Evolutionary conservation across 192 early-diverging fungal genomes (phyloP).

Genomic region (Coemansia reversa): DNA sequence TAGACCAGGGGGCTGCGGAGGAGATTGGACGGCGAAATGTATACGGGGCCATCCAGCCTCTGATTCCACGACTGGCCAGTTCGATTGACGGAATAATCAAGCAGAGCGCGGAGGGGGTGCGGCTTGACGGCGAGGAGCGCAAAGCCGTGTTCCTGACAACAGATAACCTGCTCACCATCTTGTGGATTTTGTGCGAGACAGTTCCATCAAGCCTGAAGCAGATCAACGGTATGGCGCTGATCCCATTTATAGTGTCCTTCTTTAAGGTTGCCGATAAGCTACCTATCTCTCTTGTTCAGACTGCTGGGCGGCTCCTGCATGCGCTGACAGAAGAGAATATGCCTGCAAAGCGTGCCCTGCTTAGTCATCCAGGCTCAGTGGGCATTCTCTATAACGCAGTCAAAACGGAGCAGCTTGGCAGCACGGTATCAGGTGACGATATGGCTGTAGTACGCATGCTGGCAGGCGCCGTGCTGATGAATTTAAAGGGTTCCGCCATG

Average conservation of each 20-base stretch:
- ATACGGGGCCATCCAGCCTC: constrained; percentile 27
- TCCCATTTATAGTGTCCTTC: constrained; percentile 70
- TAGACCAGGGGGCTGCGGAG: constrained; percentile 48
- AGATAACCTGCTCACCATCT: constrained; percentile 47
- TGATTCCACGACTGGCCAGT: constrained; percentile 44
- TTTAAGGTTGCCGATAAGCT: constrained; percentile 52
- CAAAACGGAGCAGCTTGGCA: constrained; percentile 14
- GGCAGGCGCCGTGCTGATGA: constrained; percentile 61
- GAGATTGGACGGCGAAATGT: constrained; percentile 50
- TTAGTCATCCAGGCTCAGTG: constrained; percentile 58
- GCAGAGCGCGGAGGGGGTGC: constrained; percentile 28
- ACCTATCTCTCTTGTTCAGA: constrained; percentile 41
- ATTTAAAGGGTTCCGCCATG: constrained; percentile 42
- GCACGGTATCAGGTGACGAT: constrained; percentile 44
- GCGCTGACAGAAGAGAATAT: constrained; percentile 80
- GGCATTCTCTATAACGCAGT: constrained; percentile 56
- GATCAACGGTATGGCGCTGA: constrained; percentile 64
- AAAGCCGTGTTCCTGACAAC: constrained; percentile 53
- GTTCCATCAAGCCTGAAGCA: constrained; percentile 65
- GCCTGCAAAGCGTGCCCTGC: constrained; percentile 58
- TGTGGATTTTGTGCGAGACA: constrained; percentile 62
- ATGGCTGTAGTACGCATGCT: constrained; percentile 66
- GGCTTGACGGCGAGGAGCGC: constrained; percentile 38
- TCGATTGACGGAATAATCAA: constrained; percentile 50
- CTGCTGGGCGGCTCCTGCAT: constrained; percentile 73